Evolutionary conservation across 805 yeast species (phyloP).

Genomic region (Blastobotrys robertii): DNA sequence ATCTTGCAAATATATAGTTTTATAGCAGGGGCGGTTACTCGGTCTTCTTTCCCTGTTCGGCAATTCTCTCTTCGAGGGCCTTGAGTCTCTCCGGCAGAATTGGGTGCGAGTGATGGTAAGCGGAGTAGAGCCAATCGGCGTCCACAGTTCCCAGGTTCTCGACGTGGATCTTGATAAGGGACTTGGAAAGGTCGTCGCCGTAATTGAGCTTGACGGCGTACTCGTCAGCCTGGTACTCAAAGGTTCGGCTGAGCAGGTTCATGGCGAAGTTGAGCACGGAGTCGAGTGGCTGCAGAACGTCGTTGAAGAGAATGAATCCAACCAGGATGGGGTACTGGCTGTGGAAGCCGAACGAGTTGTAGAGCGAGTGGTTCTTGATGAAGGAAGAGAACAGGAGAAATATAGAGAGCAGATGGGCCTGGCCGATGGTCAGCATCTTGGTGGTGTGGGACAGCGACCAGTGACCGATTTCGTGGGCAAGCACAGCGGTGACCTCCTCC

Average conservation of each 20-base stretch:
- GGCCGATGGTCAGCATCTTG: constrained; percentile 57
- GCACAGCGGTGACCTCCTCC: constrained; percentile 81
- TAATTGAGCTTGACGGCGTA: constrained; percentile 72
- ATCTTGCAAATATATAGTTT: too few relatives aligned
- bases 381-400: constrained; percentile 74
- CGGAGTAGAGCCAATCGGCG: constrained; percentile 82
- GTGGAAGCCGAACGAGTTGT: constrained; percentile 66
- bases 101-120: constrained; percentile 88
- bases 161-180: constrained; percentile 66
- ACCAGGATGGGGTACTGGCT: constrained; percentile 60
- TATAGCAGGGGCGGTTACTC: neutral
- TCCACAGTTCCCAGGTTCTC: constrained; percentile 80
- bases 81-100: constrained; percentile 78
- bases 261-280: constrained; percentile 53
- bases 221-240: constrained; percentile 89
- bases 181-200: constrained; percentile 52
- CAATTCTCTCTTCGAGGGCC: constrained; percentile 40
- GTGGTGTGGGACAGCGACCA: constrained; percentile 88
- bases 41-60: constrained; percentile 6
- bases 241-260: constrained; percentile 69
- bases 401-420: constrained; percentile 51
- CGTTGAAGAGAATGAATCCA: constrained; percentile 74
- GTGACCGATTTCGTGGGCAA: constrained; percentile 98
- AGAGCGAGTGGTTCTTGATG: constrained; percentile 69
- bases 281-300: constrained; percentile 69